Evolutionary conservation across 2,329 filamentous ascomycete species (phyloP).

Genomic region (Fusarium tricinctum): DNA sequence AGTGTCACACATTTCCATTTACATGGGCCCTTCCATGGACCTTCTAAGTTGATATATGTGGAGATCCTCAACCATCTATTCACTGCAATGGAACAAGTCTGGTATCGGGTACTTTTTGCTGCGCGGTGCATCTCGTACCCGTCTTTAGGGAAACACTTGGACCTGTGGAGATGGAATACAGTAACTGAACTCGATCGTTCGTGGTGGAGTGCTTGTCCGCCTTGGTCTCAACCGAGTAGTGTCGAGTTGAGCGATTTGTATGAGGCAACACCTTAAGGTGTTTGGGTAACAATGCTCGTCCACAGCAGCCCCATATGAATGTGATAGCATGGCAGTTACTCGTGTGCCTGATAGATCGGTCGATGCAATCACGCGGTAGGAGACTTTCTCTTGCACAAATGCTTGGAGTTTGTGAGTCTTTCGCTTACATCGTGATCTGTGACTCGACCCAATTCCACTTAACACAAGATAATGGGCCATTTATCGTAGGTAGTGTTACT

Average conservation of each 20-base stretch:
- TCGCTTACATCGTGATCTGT: conserved; percentile 6
- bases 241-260: conserved; percentile 39
- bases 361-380: conserved; percentile 33
- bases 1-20: conserved; percentile 11
- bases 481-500: not conserved
- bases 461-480: not conserved
- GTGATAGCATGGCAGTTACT: conserved; percentile 2
- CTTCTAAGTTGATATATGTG: conserved; percentile 29
- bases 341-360: conserved; percentile 22
- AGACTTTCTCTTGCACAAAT: conserved; percentile 10
- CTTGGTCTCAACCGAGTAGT: conserved; percentile 25
- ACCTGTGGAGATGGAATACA: conserved; percentile 33
- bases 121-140: not conserved
- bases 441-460: not conserved
- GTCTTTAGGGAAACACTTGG: conserved; percentile 11
- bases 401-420: not conserved
- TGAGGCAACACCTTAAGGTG: conserved; percentile 21
- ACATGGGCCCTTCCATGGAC: conserved; percentile 24
- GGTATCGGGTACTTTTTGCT: conserved; percentile 35
- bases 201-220: conserved; percentile 24
- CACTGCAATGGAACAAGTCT: conserved; percentile 3
- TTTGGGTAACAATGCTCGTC: conserved; percentile 25
- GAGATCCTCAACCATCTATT: conserved; percentile 26
- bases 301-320: conserved; percentile 8
- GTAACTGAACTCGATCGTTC: conserved; percentile 25